Conservation (phyloP, 352 stramenopile genomes). For the Phytophthora litchii region DNA sequence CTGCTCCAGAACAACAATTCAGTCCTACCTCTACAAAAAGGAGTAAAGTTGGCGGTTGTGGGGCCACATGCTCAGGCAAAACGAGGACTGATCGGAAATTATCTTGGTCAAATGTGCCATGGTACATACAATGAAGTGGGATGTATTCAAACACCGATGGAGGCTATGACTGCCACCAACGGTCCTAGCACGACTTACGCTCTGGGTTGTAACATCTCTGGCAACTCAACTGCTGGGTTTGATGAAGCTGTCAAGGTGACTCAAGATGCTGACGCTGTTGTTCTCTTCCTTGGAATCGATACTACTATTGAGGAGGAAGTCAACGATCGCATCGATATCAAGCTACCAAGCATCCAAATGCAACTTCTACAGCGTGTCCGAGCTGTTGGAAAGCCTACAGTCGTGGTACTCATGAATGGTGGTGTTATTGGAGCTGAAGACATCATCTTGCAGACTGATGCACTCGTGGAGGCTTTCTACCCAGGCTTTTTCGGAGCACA, state of each 20-base stretch:
- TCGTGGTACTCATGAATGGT: constrained; percentile 7
- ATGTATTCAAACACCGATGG: constrained; percentile 1
- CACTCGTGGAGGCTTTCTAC: constrained; percentile 4
- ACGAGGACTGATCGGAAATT: background rate
- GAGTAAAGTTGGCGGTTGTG: background rate
- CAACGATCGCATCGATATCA: constrained; percentile 2
- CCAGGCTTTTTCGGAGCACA: constrained; percentile 1
- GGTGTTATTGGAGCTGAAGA: constrained; percentile 2
- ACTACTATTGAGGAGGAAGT: background rate
- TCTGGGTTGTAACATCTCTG: constrained; percentile 2
- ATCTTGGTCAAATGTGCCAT: constrained; percentile 6
- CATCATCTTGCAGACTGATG: constrained; percentile 2
- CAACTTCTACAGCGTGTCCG: constrained; percentile 1
- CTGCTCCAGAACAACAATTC: constrained; percentile 3
- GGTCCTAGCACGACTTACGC: background rate
- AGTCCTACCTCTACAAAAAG: background rate
- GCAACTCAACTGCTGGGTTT: constrained; percentile 4
- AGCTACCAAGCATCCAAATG: constrained; percentile 2
- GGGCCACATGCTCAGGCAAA: constrained; percentile 1
- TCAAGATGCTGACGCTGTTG: background rate
- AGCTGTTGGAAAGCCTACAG: background rate
- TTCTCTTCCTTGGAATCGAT: constrained; percentile 3
- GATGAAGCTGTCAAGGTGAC: constrained; percentile 1
- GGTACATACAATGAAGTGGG: constrained; percentile 4
- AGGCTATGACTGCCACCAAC: background rate